Conservation (phyloP, 1,139 yeast species). For the Spathaspora sp. region DNA sequence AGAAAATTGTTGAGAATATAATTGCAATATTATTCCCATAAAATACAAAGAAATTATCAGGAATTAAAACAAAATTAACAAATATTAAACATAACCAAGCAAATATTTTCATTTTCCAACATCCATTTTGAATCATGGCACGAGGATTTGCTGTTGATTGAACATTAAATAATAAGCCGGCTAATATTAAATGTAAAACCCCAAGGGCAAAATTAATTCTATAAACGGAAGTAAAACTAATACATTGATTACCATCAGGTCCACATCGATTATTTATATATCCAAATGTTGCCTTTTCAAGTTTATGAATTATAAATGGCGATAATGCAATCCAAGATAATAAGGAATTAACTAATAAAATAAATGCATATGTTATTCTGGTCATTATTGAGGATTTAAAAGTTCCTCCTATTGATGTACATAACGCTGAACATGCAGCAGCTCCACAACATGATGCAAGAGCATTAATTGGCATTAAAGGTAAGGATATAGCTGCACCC, state of each 20-base stretch:
- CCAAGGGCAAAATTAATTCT: conserved; percentile 89
- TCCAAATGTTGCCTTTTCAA: conserved; percentile 73
- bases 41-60: conserved; percentile 80
- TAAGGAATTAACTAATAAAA: conserved; percentile 74
- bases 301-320: conserved; percentile 72
- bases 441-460: conserved; percentile 84
- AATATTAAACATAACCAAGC: conserved; percentile 59
- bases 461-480: conserved; percentile 58
- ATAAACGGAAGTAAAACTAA: conserved; percentile 91
- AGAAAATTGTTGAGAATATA: conserved; percentile 77
- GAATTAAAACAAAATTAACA: conserved; percentile 67
- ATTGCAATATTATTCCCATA: conserved; percentile 93
- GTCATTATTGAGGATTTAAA: conserved; percentile 63
- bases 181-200: conserved; percentile 69
- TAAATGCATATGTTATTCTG: conserved; percentile 78
- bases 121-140: conserved; percentile 83
- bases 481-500: conserved; percentile 86
- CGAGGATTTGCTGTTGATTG: conserved; percentile 78
- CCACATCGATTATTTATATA: conserved; percentile 58
- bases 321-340: conserved; percentile 90
- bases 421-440: conserved; percentile 71
- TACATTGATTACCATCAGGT: conserved; percentile 84
- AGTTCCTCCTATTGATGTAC: conserved; percentile 60
- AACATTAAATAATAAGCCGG: conserved; percentile 67
- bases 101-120: conserved; percentile 78